Base-by-base conservation (phyloP, 2,329 filamentous ascomycete species). In the Remersonia thermophila region DNA sequence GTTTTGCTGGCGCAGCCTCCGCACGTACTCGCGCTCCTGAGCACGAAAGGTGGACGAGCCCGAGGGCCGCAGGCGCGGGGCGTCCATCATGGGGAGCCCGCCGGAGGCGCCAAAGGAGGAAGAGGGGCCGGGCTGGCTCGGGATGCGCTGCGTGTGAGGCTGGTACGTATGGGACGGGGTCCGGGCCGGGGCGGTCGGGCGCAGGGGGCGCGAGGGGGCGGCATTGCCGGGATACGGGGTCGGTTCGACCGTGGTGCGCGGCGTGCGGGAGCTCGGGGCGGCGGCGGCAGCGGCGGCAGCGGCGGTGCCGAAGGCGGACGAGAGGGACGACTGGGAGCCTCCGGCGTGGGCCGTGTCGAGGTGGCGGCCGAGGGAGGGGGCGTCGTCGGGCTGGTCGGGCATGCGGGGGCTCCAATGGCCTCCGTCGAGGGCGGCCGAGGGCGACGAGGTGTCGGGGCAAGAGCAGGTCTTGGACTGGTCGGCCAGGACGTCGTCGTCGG, bases 21-120 rank as follows among this genome's bases (percentile, higher is more conserved):
- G 85, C 25, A 96, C 80, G 55, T 98, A 98, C 39, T 89, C 89
- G 55, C 87, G 84, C 58, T 96, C 89, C 59, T 96, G 85, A 32
- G 83, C 83, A 41, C 82, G 70, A 39, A 66, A 73, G 2, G 54
- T 53, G n/a, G 64, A 61, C 27, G 67, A 65, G 43, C 54, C 66
- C 51, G 58, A 63, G 39, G 57, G 60, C 32, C 68, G 61, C 28
- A 72, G 61, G 60, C 74, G 60, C 54, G 73, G 60, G 47, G 67
- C 54, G 51, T 77, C 59, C 45, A 70, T 59, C 47, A 65, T 44
- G 37, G 52, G 55, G 33, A 52, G 56, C 29, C 55, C 59, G 36
- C 62, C 56, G 30, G 60, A 37, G 30, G 16, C 28, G 18, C 32
- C 61, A 41, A 60, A 56, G 41, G 61, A 63, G 26, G 65, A 57